A percentile compares a stretch with the other conserved stretches of the same genome.
phyloP scores from a whole-genome alignment of 495 filamentous ascomycete genomes.

The Penicillium herquei region DNA sequence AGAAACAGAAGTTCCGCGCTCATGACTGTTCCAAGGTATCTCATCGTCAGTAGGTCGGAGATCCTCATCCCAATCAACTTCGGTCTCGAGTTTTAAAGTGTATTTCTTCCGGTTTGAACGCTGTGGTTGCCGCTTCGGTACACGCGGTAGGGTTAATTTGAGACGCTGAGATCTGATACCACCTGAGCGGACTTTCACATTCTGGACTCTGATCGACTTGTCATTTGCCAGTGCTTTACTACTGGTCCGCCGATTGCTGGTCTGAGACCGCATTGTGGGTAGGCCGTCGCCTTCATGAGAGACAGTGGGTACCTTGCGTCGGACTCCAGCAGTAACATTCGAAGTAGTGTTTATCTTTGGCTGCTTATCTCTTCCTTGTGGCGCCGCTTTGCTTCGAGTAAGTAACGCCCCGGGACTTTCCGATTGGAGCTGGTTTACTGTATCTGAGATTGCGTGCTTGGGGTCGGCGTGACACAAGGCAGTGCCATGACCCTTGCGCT shows the following conservation, averaged over 20 bases:
- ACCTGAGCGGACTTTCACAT: not conserved
- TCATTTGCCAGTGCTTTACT: not conserved
- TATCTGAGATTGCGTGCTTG: constrained; percentile 11
- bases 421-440: not conserved
- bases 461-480: not conserved
- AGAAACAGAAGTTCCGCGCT: constrained; percentile 11
- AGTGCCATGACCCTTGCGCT: not conserved
- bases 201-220: not conserved
- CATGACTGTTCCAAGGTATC: not conserved
- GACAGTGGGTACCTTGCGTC: too few relatives aligned
- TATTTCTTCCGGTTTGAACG: constrained; percentile 9
- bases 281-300: not conserved
- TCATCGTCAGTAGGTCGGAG: constrained; percentile 30
- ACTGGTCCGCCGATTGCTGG: not conserved
- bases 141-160: not conserved
- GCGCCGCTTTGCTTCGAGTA: not conserved
- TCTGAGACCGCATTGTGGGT: not conserved
- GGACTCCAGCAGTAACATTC: too few relatives aligned
- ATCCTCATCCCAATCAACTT: constrained; percentile 37
- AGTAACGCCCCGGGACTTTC: not conserved
- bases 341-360: too few relatives aligned
- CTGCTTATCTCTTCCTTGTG: too few relatives aligned
- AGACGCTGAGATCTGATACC: not conserved
- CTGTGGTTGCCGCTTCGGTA: constrained; percentile 1
- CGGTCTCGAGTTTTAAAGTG: constrained; percentile 9